Base-by-base conservation (phyloP, 768 basidiomycete species). In the Auricularia sp. region DNA sequence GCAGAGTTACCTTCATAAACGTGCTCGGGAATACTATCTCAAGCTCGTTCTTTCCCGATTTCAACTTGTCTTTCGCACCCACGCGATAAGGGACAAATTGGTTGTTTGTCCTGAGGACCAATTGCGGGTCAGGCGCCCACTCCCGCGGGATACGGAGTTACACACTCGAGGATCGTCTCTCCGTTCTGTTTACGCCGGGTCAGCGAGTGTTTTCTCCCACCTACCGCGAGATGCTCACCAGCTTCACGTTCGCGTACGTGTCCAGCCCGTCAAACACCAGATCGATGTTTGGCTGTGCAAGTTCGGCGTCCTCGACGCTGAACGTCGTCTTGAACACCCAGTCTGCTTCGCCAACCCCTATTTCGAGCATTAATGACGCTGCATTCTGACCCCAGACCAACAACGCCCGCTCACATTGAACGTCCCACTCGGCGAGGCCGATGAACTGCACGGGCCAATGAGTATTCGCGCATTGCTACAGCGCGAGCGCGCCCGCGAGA, bases 241-340 rank as follows among this genome's bases (percentile, higher is more conserved):
- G 74, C 36, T 74, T 74, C 51, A 94, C 80, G n/a, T 77, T 78
- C 2, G 88, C 86, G 71, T 93, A 96, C 0, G 94, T 97, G 71
- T 98, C 95, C 21, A 98, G 75, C 18, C 95, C 95, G 11, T 96
- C 93, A 66, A 96, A 93, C 7, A 94, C 80, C 18, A 98, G 77
- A 72, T 95, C 93, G 36, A 81, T 77, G 62, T 87, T 80, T 3
- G 78, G 67, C 2, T 76, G 72, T 1, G 70, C 67, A 18, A 86
- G 72, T 58, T 86, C 83, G 18, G 72, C 72, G 18, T 80, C 77
- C 2, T 78, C 76, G 21, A 85, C 76, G 4, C 73, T 70, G 71
- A 97, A 87, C 1, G 71, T 76, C 3, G 85, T 87, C 70, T 81
- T 87, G 79, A 96, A 98, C 21, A 80, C 78, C 95, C 95, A 97